Conservation (phyloP, 1,284 basidiomycete genomes). For the Schizophyllum amplum region DNA sequence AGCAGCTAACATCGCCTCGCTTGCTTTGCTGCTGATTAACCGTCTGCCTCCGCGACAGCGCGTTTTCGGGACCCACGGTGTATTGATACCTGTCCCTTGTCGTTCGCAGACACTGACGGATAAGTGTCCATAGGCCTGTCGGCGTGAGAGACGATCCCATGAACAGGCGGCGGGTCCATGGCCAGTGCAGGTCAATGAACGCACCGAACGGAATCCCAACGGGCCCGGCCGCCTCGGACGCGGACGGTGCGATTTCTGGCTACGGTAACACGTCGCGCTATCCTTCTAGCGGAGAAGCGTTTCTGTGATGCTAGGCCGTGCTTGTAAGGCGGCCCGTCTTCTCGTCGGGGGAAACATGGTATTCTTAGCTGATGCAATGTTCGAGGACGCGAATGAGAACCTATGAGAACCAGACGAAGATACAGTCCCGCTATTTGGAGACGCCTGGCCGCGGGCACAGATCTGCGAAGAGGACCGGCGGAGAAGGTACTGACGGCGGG, state of each 20-base stretch:
- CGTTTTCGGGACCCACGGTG: no score
- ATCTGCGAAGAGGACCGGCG: not conserved
- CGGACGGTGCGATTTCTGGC: not conserved
- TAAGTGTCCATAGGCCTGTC: no score
- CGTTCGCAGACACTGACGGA: no score
- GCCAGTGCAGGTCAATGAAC: not conserved
- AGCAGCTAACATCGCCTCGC: no score
- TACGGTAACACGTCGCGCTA: not conserved
- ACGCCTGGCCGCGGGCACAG: not conserved
- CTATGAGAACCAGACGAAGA: not conserved
- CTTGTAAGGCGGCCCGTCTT: not conserved
- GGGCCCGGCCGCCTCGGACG: not conserved
- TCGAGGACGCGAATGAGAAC: not conserved
- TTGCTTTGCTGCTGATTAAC: no score
- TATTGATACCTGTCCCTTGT: no score
- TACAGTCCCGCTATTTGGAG: not conserved
- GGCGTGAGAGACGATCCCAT: no score
- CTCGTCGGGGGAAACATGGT: not conserved
- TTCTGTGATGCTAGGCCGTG: not conserved
- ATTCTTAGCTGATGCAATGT: not conserved
- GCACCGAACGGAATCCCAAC: not conserved
- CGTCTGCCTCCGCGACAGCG: no score
- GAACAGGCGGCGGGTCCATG: no score
- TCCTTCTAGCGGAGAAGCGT: not conserved
- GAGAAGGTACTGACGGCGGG: not conserved